A percentile compares a stretch with the other conserved stretches of the same genome.
These are phyloP conservation scores for Phytophthora aleatoria DNA, from an alignment of 352 stramenopile species.

Conservation along the genomic window DNA sequence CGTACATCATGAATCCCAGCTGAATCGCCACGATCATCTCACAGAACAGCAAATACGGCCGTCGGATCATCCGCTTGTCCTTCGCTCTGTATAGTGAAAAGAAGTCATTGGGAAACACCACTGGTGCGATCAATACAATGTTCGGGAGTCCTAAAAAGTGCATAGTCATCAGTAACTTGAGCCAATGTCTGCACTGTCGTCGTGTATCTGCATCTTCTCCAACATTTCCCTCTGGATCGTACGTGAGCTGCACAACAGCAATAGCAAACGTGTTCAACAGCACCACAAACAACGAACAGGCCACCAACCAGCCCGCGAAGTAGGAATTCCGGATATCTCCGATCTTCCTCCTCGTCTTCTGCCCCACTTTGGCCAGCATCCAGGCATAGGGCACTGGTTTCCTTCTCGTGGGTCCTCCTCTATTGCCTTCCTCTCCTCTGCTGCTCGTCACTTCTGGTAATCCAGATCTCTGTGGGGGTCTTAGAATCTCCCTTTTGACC, in stretches of 20 bases:
- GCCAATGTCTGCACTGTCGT: constrained; percentile 38
- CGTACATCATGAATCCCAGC: constrained; percentile 66
- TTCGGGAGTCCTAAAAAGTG: constrained; percentile 59
- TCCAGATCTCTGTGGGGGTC: constrained; percentile 10
- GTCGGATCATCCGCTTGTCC: constrained; percentile 64
- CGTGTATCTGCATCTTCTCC: constrained; percentile 15
- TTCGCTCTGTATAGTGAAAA: constrained; percentile 60
- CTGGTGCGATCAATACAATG: constrained; percentile 57
- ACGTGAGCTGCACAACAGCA: constrained; percentile 40
- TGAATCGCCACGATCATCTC: constrained; percentile 65
- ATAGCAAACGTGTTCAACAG: constrained; percentile 49
- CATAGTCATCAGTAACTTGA: constrained; percentile 49
- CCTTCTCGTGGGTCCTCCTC: not conserved
- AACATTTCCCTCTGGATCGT: constrained; percentile 21
- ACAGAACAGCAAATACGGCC: constrained; percentile 69
- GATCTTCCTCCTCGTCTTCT: constrained; percentile 35
- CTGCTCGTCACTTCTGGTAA: constrained; percentile 7
- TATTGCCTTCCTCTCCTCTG: constrained; percentile 1
- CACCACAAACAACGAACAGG: constrained; percentile 55
- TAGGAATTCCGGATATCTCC: constrained; percentile 71
- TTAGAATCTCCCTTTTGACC: constrained; percentile 20
- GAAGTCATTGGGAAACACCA: constrained; percentile 56
- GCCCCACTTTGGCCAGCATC: constrained; percentile 34
- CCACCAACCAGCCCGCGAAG: constrained; percentile 72
- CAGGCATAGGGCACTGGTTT: constrained; percentile 27